Percentiles rank a stretch among this genome's conserved stretches.
Conservation (phyloP, 2,329 filamentous ascomycete genomes). For the Niveomyces coronatus region DNA sequence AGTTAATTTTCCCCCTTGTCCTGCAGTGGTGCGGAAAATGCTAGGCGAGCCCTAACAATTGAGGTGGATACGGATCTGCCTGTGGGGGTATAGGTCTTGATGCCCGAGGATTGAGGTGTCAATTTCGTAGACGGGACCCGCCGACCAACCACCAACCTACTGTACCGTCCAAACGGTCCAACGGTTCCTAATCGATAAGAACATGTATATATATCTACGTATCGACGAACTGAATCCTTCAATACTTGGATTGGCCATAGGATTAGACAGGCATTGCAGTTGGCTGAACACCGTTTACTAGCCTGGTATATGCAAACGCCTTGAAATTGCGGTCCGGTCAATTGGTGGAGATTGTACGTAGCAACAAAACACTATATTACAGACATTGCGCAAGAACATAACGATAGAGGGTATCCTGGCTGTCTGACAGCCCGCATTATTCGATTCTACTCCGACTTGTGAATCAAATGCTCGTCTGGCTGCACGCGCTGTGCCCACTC, state of each 20-base stretch:
- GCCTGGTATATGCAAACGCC: too few relatives aligned
- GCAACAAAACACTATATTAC: slow-evolving; percentile 4
- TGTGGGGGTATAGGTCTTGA: neutral
- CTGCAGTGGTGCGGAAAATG: slow-evolving; percentile 17
- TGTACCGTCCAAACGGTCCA: too few relatives aligned
- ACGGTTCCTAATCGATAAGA: too few relatives aligned
- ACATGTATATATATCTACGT: too few relatives aligned
- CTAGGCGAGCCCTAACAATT: slow-evolving; percentile 24
- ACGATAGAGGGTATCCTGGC: slow-evolving; percentile 3
- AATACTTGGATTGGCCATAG: too few relatives aligned
- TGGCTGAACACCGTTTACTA: too few relatives aligned
- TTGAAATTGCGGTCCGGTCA: neutral
- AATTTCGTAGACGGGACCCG: too few relatives aligned
- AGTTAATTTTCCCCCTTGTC: slow-evolving; percentile 13
- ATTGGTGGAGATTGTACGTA: slow-evolving; percentile 10
- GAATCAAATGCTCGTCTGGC: slow-evolving; percentile 51
- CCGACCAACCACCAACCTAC: too few relatives aligned
- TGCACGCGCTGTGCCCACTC: slow-evolving; percentile 59
- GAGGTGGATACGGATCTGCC: slow-evolving; percentile 12
- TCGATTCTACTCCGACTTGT: slow-evolving; percentile 33
- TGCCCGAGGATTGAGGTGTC: neutral
- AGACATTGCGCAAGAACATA: slow-evolving; percentile 1
- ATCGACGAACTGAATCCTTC: too few relatives aligned
- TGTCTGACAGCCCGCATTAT: slow-evolving; percentile 11
- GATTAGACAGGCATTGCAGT: too few relatives aligned